phyloP scores from a whole-genome alignment of 352 stramenopile genomes.

The Globisporangium splendens region DNA sequence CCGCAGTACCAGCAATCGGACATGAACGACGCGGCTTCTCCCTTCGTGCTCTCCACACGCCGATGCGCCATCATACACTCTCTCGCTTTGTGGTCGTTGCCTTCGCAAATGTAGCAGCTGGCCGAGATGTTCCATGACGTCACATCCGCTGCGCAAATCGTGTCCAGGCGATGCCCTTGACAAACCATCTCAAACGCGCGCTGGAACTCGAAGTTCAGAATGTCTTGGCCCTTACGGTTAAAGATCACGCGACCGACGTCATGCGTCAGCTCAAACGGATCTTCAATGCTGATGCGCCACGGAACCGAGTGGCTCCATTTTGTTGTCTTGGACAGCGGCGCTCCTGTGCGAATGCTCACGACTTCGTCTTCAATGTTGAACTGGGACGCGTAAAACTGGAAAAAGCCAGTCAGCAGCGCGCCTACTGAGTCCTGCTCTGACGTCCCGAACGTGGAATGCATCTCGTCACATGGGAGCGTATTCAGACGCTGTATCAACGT shows the following conservation, averaged over 20 bases:
- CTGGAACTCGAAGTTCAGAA: slow-evolving; percentile 56
- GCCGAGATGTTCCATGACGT: slow-evolving; percentile 44
- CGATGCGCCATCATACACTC: slow-evolving; percentile 42
- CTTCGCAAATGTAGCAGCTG: slow-evolving; percentile 66
- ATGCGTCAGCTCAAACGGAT: slow-evolving; percentile 81
- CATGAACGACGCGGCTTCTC: slow-evolving; percentile 20
- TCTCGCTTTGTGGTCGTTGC: slow-evolving; percentile 45
- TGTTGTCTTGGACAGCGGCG: slow-evolving; percentile 53
- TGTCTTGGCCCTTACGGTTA: slow-evolving; percentile 56
- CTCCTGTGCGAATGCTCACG: slow-evolving; percentile 88
- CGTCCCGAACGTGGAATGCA: slow-evolving; percentile 51
- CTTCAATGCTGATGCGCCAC: slow-evolving; percentile 85
- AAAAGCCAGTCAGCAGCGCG: slow-evolving; percentile 94
- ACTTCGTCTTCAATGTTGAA: slow-evolving; percentile 95
- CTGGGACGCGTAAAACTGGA: slow-evolving; percentile 94
- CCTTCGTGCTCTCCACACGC: neutral
- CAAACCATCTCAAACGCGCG: slow-evolving; percentile 53
- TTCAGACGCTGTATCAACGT: slow-evolving; percentile 58
- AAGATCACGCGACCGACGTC: slow-evolving; percentile 82
- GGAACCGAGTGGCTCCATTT: slow-evolving; percentile 64
- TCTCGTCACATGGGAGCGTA: slow-evolving; percentile 51
- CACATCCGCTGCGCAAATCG: slow-evolving; percentile 48
- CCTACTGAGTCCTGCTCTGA: slow-evolving; percentile 83
- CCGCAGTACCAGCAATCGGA: slow-evolving; percentile 82
- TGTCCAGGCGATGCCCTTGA: slow-evolving; percentile 37